phyloP scores from a whole-genome alignment of 2,329 filamentous ascomycete species.

The Alternaria triticimaculans region DNA sequence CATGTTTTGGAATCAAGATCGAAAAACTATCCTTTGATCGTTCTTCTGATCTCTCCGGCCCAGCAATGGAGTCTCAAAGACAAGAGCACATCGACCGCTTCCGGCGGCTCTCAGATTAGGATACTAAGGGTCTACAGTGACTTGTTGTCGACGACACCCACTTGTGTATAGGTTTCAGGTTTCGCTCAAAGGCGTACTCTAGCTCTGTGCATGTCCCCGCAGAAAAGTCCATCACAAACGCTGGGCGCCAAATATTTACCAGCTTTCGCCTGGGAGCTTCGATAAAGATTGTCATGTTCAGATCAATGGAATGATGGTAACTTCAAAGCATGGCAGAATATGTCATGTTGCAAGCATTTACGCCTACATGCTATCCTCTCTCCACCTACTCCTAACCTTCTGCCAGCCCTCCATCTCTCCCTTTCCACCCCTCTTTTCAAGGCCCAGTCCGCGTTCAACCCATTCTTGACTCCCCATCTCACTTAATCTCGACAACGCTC shows the following conservation, averaged over 20 bases:
- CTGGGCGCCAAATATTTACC: not conserved
- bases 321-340: not conserved
- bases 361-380: conserved; percentile 54
- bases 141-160: not conserved
- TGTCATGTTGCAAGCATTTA: not conserved
- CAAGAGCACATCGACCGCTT: not conserved
- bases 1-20: not conserved
- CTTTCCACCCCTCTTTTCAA: conserved; percentile 70
- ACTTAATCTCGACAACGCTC: conserved; percentile 80
- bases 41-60: not conserved
- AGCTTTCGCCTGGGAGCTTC: not conserved
- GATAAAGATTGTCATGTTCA: not conserved
- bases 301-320: not conserved
- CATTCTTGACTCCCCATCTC: conserved; percentile 97
- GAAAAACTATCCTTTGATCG: not conserved
- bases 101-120: not conserved
- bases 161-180: not conserved
- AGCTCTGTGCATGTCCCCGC: not conserved
- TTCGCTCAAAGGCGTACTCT: not conserved
- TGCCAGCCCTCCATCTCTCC: conserved; percentile 69
- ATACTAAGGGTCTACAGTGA: not conserved
- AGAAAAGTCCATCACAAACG: not conserved
- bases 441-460: conserved; percentile 78
- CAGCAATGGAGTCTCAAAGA: not conserved
- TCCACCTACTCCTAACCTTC: conserved; percentile 70